These are phyloP conservation scores for Globisporangium barbulae DNA, from an alignment of 352 stramenopile genomes.

Conservation along the genomic window DNA sequence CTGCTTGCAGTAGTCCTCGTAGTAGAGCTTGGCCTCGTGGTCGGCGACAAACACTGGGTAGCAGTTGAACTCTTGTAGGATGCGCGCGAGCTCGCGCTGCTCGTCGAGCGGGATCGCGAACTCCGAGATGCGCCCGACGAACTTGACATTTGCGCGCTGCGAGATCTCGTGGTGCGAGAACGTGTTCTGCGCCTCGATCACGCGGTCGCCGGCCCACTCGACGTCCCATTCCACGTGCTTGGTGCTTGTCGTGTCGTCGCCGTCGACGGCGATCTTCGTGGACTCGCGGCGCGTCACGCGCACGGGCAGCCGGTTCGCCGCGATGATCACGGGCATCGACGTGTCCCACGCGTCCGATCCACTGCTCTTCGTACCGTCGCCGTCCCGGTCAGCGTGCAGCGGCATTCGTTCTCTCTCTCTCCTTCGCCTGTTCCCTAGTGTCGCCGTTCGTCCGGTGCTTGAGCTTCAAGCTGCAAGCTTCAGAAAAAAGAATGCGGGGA, in stretches of 20 bases:
- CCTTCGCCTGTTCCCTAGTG: neutral
- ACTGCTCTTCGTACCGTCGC: no score
- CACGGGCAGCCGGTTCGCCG: constrained; percentile 63
- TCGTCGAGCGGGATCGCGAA: constrained; percentile 46
- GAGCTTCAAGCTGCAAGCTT: constrained; percentile 8
- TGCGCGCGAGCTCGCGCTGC: constrained; percentile 39
- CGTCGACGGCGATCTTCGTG: neutral
- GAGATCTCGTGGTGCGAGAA: constrained; percentile 75
- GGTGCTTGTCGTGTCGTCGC: neutral
- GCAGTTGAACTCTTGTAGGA: constrained; percentile 60
- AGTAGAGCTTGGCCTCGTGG: constrained; percentile 64
- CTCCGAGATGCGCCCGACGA: constrained; percentile 64
- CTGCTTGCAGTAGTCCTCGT: constrained; percentile 96
- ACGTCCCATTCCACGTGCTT: constrained; percentile 34
- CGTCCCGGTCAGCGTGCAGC: neutral
- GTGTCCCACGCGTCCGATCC: constrained; percentile 40
- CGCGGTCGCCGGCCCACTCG: constrained; percentile 69
- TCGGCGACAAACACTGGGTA: constrained; percentile 56
- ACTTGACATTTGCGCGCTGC: constrained; percentile 62
- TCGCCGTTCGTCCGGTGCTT: neutral
- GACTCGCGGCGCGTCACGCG: constrained; percentile 23
- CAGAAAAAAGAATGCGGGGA: neutral
- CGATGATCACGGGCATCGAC: constrained; percentile 67
- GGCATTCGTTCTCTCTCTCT: neutral
- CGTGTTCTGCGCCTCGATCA: constrained; percentile 73